Evolutionary conservation across 2,329 filamentous ascomycete species (phyloP).

Genomic region (Xylaria sp.): DNA sequence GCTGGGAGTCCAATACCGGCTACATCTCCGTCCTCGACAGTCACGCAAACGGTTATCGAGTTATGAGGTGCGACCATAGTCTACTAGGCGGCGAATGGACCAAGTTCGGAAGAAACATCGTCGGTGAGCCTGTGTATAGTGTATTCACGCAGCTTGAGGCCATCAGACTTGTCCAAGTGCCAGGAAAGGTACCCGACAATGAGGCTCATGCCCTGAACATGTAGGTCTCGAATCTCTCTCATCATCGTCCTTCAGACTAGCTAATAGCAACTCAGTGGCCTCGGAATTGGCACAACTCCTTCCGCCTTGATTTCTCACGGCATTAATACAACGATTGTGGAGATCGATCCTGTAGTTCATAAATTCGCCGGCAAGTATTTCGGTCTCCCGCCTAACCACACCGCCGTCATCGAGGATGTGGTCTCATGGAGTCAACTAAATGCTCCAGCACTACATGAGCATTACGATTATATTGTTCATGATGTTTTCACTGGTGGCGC

Average conservation of each 20-base stretch:
- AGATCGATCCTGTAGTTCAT: constrained; percentile 92
- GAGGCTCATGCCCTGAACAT: constrained; percentile 86
- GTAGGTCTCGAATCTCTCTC: constrained; percentile 60
- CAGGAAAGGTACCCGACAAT: constrained; percentile 65
- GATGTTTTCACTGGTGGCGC: constrained; percentile 98
- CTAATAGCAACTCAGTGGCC: constrained; percentile 67
- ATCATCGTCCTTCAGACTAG: constrained; percentile 14
- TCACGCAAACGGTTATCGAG: constrained; percentile 74
- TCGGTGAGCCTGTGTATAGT: constrained; percentile 90
- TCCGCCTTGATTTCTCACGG: constrained; percentile 87
- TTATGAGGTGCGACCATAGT: constrained; percentile 94
- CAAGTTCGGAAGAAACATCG: constrained; percentile 61
- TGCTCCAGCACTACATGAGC: constrained; percentile 56
- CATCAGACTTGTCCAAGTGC: constrained; percentile 78
- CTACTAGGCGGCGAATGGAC: constrained; percentile 94
- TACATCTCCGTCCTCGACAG: constrained; percentile 93
- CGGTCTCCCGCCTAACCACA: constrained; percentile 79
- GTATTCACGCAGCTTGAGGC: constrained; percentile 98
- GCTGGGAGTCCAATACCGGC: constrained; percentile 87
- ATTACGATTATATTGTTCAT: constrained; percentile 93
- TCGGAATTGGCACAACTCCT: constrained; percentile 92
- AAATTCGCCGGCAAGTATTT: constrained; percentile 88
- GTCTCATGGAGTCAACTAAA: constrained; percentile 71
- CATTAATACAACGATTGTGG: constrained; percentile 92
- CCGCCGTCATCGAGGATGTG: constrained; percentile 83